Conservation (phyloP, 345 rosid genomes). For the Dipteronia sinensis region DNA sequence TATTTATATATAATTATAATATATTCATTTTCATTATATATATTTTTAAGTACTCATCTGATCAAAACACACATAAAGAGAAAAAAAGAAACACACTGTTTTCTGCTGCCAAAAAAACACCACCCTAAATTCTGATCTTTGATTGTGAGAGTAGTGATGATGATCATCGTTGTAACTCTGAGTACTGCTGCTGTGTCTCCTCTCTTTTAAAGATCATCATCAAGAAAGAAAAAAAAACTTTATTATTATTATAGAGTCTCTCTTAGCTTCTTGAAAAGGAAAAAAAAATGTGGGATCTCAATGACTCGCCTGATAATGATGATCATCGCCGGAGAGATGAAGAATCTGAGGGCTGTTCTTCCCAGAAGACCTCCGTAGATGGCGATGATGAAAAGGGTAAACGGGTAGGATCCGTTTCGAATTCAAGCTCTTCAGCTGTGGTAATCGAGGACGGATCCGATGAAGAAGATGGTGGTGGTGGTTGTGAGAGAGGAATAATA, state of each 20-base stretch:
- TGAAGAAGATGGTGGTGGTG: conserved; percentile 50
- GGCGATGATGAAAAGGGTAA: conserved; percentile 62
- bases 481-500: conserved; percentile 24
- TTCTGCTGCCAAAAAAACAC: not conserved
- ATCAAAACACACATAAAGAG: not conserved
- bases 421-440: conserved; percentile 87
- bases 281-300: conserved; percentile 78
- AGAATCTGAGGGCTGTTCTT: conserved; percentile 54
- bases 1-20: too few species aligned
- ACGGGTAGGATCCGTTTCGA: conserved; percentile 69
- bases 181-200: not conserved
- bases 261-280: not conserved
- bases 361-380: conserved; percentile 39
- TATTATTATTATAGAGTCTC: not conserved
- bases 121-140: conserved; percentile 10
- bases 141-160: conserved; percentile 9
- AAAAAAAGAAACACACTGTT: not conserved
- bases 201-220: conserved; percentile 8
- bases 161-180: conserved; percentile 9
- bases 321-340: conserved; percentile 43
- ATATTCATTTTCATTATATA: conserved; percentile 6
- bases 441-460: conserved; percentile 79
- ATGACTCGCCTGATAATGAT: conserved; percentile 52
- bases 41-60: not conserved
- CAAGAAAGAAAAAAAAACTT: not conserved